phyloP scores from a whole-genome alignment of 2,329 filamentous ascomycete genomes.

The Eutypa lata region DNA sequence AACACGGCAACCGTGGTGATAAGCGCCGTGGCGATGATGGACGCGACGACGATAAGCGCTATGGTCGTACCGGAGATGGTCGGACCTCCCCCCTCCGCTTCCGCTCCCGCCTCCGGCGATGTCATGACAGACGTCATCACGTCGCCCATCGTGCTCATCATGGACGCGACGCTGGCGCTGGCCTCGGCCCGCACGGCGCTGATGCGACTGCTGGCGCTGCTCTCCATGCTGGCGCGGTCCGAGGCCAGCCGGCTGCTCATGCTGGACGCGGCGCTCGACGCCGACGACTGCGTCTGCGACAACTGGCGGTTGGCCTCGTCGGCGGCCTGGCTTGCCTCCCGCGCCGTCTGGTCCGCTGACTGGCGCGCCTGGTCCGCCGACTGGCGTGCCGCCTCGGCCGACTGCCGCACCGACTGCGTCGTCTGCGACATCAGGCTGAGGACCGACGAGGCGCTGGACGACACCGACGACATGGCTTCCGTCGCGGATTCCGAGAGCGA shows the following conservation, averaged over 20 bases:
- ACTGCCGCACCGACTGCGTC: constrained; percentile 25
- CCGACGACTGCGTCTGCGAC: constrained; percentile 27
- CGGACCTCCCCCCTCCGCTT: constrained; percentile 10
- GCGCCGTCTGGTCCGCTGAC: constrained; percentile 27
- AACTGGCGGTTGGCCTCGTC: constrained; percentile 25
- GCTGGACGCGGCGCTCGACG: constrained; percentile 26
- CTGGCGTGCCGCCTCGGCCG: constrained; percentile 26
- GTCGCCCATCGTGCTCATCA: constrained; percentile 35
- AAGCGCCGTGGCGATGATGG: constrained; percentile 25
- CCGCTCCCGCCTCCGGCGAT: background rate
- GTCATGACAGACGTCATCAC: constrained; percentile 22
- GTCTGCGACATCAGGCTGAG: constrained; percentile 25
- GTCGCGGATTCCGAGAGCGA: constrained; percentile 27
- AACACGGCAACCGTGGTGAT: constrained; percentile 17
- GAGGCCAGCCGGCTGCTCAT: constrained; percentile 27
- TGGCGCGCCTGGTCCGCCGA: constrained; percentile 27
- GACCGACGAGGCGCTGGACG: constrained; percentile 25
- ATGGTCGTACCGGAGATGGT: constrained; percentile 23
- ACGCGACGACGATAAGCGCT: constrained; percentile 26
- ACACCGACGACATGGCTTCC: constrained; percentile 25
- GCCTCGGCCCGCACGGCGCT: constrained; percentile 50
- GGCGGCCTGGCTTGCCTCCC: constrained; percentile 23
- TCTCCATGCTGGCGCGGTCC: constrained; percentile 22
- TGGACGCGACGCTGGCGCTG: constrained; percentile 53
- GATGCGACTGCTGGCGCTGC: constrained; percentile 37